Percentiles rank a stretch among this genome's conserved stretches.
These are phyloP conservation scores for Pythium grandisporangium DNA, from an alignment of 352 stramenopile genomes.

Conservation along the genomic window DNA sequence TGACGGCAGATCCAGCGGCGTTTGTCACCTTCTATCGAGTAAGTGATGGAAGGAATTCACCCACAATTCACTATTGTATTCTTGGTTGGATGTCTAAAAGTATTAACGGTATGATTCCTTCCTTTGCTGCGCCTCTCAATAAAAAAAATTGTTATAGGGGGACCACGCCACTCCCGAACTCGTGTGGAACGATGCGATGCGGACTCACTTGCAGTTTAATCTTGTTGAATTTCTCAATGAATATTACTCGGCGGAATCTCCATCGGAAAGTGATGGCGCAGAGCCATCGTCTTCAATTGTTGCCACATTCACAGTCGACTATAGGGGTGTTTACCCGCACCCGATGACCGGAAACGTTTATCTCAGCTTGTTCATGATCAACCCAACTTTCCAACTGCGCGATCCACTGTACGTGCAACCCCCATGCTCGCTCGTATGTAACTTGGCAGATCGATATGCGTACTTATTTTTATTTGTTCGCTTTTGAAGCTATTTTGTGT, in stretches of 20 bases:
- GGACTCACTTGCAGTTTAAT: slow-evolving; percentile 68
- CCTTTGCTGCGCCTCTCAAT: no score
- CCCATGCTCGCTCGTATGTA: no score
- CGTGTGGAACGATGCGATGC: slow-evolving; percentile 89
- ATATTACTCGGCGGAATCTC: slow-evolving; percentile 35
- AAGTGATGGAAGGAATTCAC: no score
- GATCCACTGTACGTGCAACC: slow-evolving; percentile 80
- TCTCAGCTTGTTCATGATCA: slow-evolving; percentile 89
- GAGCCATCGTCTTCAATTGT: slow-evolving; percentile 23
- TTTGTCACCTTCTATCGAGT: slow-evolving; percentile 62
- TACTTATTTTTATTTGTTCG: background rate
- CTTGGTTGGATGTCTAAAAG: no score
- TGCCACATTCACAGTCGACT: slow-evolving; percentile 66
- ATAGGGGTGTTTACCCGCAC: slow-evolving; percentile 52
- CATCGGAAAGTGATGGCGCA: background rate
- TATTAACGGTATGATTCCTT: no score
- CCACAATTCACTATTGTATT: no score
- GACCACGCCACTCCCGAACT: slow-evolving; percentile 91
- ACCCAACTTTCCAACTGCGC: slow-evolving; percentile 87
- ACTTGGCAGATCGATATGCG: no score
- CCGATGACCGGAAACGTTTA: slow-evolving; percentile 86
- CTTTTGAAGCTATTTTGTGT: slow-evolving; percentile 53
- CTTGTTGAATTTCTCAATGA: slow-evolving; percentile 70
- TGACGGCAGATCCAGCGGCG: slow-evolving; percentile 34
- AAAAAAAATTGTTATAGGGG: no score